Percentiles rank a stretch among this genome's conserved stretches.
Conservation (phyloP, 768 basidiomycete species). For the Lactifluus hygrophoroides region DNA sequence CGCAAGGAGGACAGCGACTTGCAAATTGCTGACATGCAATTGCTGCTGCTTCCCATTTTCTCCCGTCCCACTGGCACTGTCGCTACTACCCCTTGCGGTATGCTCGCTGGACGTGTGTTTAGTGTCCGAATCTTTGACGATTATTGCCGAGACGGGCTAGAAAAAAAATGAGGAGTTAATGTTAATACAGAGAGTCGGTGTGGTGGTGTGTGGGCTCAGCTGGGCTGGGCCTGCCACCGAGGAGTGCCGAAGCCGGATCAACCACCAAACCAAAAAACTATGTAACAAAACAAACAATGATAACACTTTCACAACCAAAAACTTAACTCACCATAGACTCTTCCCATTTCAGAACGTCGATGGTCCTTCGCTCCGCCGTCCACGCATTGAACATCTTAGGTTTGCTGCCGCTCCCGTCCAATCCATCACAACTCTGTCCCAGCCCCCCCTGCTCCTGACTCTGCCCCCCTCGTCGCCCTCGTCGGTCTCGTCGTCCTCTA, state of each 20-base stretch:
- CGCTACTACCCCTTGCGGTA: background rate
- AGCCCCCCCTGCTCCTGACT: background rate
- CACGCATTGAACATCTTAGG: conserved; percentile 17
- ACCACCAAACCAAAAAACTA: too few relatives aligned
- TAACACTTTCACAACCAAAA: too few relatives aligned
- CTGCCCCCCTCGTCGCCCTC: background rate
- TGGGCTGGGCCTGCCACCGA: too few relatives aligned
- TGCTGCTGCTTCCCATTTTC: background rate
- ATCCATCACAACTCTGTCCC: background rate
- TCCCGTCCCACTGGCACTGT: background rate
- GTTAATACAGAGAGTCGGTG: too few relatives aligned
- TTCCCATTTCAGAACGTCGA: conserved; percentile 1
- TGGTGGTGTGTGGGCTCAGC: too few relatives aligned
- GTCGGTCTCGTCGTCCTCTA: too few relatives aligned
- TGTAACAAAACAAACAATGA: too few relatives aligned
- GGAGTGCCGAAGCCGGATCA: too few relatives aligned
- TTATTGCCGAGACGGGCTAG: conserved; percentile 9
- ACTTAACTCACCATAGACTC: conserved; percentile 3
- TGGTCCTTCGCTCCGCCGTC: background rate
- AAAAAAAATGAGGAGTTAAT: background rate
- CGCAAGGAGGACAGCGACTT: conserved; percentile 16
- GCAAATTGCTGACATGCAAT: background rate
- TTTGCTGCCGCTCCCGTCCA: background rate
- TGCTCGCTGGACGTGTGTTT: background rate
- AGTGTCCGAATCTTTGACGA: background rate